Conservation (phyloP, 352 stramenopile genomes). For the Thalassiosira mediterranea region DNA sequence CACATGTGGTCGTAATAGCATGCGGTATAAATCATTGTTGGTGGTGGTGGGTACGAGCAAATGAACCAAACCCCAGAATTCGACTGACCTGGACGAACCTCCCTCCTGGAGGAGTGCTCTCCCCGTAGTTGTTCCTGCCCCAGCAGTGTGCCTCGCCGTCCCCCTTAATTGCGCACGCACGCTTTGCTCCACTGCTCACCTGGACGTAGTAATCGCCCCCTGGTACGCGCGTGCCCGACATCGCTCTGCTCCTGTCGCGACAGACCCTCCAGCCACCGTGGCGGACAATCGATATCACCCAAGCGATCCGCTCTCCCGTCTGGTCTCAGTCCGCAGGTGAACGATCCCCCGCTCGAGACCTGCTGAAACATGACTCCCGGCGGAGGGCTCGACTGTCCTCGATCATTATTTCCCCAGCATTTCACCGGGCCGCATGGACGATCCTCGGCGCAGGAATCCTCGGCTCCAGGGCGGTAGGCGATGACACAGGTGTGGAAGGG, state of each 20-base stretch:
- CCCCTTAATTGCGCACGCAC: constrained; percentile 28
- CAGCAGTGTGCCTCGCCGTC: constrained; percentile 13
- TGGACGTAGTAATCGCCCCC: constrained; percentile 36
- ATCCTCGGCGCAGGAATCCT: constrained; percentile 15
- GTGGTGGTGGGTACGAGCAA: too few relatives aligned
- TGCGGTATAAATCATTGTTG: too few relatives aligned
- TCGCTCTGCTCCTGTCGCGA: constrained; percentile 7
- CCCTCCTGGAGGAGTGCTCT: constrained; percentile 18
- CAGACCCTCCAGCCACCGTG: constrained; percentile 8
- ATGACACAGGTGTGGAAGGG: constrained; percentile 46
- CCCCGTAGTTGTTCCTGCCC: constrained; percentile 44
- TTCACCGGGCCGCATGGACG: constrained; percentile 31
- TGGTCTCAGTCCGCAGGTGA: constrained; percentile 33
- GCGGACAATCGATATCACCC: constrained; percentile 35
- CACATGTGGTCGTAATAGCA: background rate
- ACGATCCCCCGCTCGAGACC: constrained; percentile 32
- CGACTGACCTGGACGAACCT: constrained; percentile 32
- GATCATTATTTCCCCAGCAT: constrained; percentile 44
- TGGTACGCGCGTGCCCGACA: constrained; percentile 16
- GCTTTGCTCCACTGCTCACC: constrained; percentile 40
- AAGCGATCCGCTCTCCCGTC: constrained; percentile 24
- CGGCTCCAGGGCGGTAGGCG: constrained; percentile 9
- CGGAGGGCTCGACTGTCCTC: constrained; percentile 24
- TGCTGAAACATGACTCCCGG: constrained; percentile 36
- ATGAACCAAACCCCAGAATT: too few relatives aligned